Conservation (phyloP, 2,329 filamentous ascomycete genomes). For the Colletotrichum orchidophilum region DNA sequence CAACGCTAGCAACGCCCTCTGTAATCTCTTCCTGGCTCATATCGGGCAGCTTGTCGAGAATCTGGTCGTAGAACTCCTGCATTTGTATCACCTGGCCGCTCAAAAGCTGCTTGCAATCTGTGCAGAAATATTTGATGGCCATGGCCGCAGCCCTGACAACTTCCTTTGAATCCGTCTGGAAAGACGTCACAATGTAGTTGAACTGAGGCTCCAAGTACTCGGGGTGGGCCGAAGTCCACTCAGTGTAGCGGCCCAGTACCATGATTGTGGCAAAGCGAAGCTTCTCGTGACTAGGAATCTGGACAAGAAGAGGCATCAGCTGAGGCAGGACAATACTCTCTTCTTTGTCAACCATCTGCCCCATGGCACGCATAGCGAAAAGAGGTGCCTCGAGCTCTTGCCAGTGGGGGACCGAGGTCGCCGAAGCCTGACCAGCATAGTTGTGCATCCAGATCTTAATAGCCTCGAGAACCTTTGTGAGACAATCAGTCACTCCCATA, state of each 20-base stretch:
- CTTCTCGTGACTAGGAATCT: constrained; percentile 96
- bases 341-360: constrained; percentile 91
- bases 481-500: constrained; percentile 89
- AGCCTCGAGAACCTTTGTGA: constrained; percentile 85
- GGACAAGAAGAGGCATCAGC: constrained; percentile 91
- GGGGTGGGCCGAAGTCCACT: constrained; percentile 95
- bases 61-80: constrained; percentile 90
- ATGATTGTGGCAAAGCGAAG: constrained; percentile 98
- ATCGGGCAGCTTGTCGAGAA: constrained; percentile 85
- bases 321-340: constrained; percentile 89
- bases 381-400: constrained; percentile 94
- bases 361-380: constrained; percentile 95
- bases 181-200: constrained; percentile 94
- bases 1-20: constrained; percentile 91
- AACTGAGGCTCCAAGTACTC: constrained; percentile 93
- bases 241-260: constrained; percentile 95
- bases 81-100: constrained; percentile 85
- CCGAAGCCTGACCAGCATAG: constrained; percentile 79
- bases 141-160: constrained; percentile 91
- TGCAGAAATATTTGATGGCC: constrained; percentile 96
- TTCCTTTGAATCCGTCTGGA: constrained; percentile 87
- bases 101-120: constrained; percentile 89
- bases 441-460: constrained; percentile 90
- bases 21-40: constrained; percentile 95
- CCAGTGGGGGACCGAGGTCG: constrained; percentile 87